These are phyloP conservation scores for Tulasnella calospora DNA, from an alignment of 768 basidiomycete genomes.

Conservation along the genomic window DNA sequence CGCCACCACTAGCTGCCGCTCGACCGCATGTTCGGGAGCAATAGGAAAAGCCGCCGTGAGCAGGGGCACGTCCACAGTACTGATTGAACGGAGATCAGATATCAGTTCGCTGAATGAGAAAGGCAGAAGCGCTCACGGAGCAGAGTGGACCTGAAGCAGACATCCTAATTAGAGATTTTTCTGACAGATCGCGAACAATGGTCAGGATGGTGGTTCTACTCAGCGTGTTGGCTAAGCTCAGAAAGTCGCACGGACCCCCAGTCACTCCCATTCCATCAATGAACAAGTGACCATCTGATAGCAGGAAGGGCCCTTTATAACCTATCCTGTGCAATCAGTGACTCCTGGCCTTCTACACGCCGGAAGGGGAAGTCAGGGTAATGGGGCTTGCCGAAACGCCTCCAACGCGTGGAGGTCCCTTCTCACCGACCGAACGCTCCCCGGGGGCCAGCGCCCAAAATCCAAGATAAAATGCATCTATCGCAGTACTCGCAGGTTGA, in stretches of 20 bases:
- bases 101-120: background rate
- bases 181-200: background rate
- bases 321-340: background rate
- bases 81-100: background rate
- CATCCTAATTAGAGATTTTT: background rate
- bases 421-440: too few species aligned
- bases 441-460: background rate
- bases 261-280: background rate
- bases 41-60: background rate
- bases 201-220: background rate
- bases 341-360: background rate
- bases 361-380: background rate
- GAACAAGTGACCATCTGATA: background rate
- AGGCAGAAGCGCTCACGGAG: background rate
- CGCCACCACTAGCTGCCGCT: background rate
- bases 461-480: background rate
- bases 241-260: background rate
- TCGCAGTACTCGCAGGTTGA: background rate
- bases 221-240: background rate
- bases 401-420: background rate
- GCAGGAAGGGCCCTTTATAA: background rate
- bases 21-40: constrained; percentile 9
- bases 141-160: background rate
- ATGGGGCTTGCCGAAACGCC: background rate
- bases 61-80: constrained; percentile 18